Percentiles rank a stretch among this genome's conserved stretches.
These are phyloP conservation scores for Talaromyces albobiverticillius DNA, from an alignment of 2,329 filamentous ascomycete species.

Conservation along the genomic window DNA sequence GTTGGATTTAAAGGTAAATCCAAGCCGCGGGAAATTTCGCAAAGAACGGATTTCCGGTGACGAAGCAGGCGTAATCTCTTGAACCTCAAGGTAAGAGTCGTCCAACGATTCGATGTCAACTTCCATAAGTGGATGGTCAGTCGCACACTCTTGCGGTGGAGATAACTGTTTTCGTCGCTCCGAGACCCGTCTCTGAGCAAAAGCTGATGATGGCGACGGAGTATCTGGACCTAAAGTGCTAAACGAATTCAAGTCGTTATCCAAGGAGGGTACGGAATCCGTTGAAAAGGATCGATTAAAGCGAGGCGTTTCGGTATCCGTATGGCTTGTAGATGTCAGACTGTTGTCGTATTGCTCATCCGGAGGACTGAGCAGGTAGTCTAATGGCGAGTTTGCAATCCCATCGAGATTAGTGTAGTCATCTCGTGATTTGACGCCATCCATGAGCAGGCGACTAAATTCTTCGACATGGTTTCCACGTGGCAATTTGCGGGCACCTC, in stretches of 20 bases:
- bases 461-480: constrained; percentile 43
- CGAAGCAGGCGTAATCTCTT: constrained; percentile 11
- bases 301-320: constrained; percentile 42
- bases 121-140: constrained; percentile 57
- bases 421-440: constrained; percentile 49
- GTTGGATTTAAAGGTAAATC: constrained; percentile 59
- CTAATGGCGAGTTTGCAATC: constrained; percentile 47
- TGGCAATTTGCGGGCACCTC: constrained; percentile 37
- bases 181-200: constrained; percentile 32
- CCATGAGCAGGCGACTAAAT: constrained; percentile 58
- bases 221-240: constrained; percentile 44
- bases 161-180: constrained; percentile 48
- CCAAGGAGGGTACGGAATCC: constrained; percentile 57
- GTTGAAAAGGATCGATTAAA: constrained; percentile 54
- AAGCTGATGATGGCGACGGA: constrained; percentile 39
- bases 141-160: constrained; percentile 54
- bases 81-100: constrained; percentile 7
- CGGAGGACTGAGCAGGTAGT: constrained; percentile 55
- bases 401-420: constrained; percentile 41
- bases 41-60: constrained; percentile 24
- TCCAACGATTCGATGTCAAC: constrained; percentile 26
- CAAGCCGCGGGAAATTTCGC: constrained; percentile 40
- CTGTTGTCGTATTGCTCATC: constrained; percentile 44
- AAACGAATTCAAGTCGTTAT: constrained; percentile 48
- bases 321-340: constrained; percentile 38